These are phyloP conservation scores for Aspergillus diversus DNA, from an alignment of 495 filamentous ascomycete species.

Conservation along the genomic window DNA sequence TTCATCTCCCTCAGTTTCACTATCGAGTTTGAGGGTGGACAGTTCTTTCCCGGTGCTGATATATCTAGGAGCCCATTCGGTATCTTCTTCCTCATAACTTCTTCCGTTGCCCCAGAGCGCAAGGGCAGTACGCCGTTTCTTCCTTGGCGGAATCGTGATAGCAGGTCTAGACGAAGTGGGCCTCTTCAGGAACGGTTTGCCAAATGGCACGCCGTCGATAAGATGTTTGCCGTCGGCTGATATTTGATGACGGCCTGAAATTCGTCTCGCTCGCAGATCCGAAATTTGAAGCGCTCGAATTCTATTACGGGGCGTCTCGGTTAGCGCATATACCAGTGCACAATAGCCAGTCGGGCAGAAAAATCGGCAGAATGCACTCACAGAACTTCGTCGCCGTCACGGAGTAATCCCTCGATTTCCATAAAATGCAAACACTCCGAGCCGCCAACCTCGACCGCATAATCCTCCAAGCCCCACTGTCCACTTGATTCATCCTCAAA, in stretches of 20 bases:
- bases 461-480: constrained; percentile 90
- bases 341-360: not conserved
- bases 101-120: constrained; percentile 37
- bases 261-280: constrained; percentile 72
- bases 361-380: constrained; percentile 46
- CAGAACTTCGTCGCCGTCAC: constrained; percentile 85
- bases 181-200: constrained; percentile 66
- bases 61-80: constrained; percentile 39
- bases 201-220: constrained; percentile 88
- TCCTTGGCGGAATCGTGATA: constrained; percentile 75
- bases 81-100: constrained; percentile 39
- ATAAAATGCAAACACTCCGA: constrained; percentile 94
- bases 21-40: constrained; percentile 18
- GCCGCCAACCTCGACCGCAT: constrained; percentile 79
- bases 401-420: constrained; percentile 67
- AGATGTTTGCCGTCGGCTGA: constrained; percentile 78
- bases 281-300: constrained; percentile 79
- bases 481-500: constrained; percentile 46
- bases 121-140: constrained; percentile 61
- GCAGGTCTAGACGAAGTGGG: constrained; percentile 61
- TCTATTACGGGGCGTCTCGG: constrained; percentile 41
- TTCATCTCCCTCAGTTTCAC: constrained; percentile 5
- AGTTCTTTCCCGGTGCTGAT: constrained; percentile 27
- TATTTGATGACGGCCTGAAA: constrained; percentile 86
- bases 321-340: constrained; percentile 6